phyloP scores from a whole-genome alignment of 2,329 filamentous ascomycete genomes.

The Hypoxylon sp. region DNA sequence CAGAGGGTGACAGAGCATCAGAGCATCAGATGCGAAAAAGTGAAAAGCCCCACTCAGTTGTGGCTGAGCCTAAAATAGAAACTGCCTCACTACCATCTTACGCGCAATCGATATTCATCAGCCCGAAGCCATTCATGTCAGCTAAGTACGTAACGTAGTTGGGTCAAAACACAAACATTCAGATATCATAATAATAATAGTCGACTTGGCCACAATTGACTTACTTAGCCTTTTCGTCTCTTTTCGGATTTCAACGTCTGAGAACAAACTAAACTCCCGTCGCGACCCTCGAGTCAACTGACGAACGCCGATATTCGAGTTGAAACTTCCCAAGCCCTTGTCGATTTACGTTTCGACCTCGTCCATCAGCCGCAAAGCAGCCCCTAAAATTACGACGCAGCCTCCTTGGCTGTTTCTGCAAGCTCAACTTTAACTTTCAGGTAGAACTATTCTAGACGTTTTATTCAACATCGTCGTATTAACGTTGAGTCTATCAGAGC shows the following conservation, averaged over 20 bases:
- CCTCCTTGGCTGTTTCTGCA: constrained; percentile 39
- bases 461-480: constrained; percentile 24
- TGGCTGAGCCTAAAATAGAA: constrained; percentile 43
- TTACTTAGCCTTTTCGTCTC: constrained; percentile 14
- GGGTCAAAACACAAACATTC: constrained; percentile 31
- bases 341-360: constrained; percentile 30
- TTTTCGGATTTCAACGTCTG: constrained; percentile 8
- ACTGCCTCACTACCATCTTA: constrained; percentile 29
- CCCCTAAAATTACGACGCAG: constrained; percentile 38
- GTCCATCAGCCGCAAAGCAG: constrained; percentile 38
- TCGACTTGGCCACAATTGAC: constrained; percentile 5
- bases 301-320: constrained; percentile 16
- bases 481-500: constrained; percentile 23
- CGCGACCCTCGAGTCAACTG: constrained; percentile 16
- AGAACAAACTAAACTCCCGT: constrained; percentile 1
- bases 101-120: constrained; percentile 38
- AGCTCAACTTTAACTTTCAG: constrained; percentile 16
- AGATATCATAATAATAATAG: constrained; percentile 22
- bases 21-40: constrained; percentile 2
- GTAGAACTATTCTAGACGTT: constrained; percentile 30
- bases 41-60: constrained; percentile 20
- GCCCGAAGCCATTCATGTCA: constrained; percentile 25
- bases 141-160: constrained; percentile 30
- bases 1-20: too few species aligned
- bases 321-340: constrained; percentile 27